Evolutionary conservation across 306 rosid genomes (phyloP).

Genomic region (Geum urbanum): DNA sequence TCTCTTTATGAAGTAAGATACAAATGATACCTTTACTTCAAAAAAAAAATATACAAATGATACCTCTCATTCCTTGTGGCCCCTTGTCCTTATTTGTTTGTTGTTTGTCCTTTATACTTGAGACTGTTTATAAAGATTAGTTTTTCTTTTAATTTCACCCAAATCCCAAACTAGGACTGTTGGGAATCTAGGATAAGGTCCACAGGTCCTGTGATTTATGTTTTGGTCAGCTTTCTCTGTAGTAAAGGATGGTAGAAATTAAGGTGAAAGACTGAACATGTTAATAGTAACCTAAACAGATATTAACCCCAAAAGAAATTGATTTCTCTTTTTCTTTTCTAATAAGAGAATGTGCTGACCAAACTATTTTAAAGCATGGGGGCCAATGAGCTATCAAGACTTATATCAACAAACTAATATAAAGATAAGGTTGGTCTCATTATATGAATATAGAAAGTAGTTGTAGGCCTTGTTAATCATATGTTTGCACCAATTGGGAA

Average conservation of each 20-base stretch:
- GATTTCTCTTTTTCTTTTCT: background rate
- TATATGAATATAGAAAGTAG: background rate
- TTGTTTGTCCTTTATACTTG: background rate
- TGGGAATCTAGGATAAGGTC: constrained; percentile 4
- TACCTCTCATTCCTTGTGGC: background rate
- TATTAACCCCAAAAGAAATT: background rate
- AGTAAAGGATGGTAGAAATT: background rate
- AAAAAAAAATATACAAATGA: too few species aligned
- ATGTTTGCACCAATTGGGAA: constrained; percentile 2
- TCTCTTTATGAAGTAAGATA: background rate
- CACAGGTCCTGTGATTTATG: background rate
- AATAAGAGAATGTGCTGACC: background rate
- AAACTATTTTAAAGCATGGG: background rate
- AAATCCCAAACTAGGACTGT: background rate
- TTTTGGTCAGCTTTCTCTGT: background rate
- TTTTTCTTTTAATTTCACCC: background rate
- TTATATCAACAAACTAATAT: background rate
- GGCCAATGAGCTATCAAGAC: background rate
- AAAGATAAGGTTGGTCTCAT: background rate
- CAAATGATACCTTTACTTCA: too few species aligned
- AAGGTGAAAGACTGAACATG: background rate
- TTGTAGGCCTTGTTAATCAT: constrained; percentile 5
- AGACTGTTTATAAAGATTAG: background rate
- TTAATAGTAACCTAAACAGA: background rate
- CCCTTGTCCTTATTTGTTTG: background rate